phyloP scores from a whole-genome alignment of 2,329 filamentous ascomycete species.

The Penicillium sp. region DNA sequence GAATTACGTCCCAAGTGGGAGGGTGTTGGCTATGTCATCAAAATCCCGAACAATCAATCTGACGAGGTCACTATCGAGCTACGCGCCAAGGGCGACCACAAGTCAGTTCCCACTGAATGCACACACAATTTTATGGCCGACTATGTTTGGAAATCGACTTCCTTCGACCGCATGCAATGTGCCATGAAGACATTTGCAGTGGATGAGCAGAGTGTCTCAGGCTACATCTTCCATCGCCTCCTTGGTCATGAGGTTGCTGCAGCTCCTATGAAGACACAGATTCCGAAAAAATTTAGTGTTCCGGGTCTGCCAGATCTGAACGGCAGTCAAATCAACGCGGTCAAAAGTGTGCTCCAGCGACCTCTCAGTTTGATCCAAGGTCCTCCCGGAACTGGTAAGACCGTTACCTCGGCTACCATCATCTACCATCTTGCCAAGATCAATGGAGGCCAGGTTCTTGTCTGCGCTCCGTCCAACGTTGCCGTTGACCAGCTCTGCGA shows the following conservation, averaged over 20 bases:
- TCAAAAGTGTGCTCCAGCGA: slow-evolving; percentile 91
- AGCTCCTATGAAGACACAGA: slow-evolving; percentile 89
- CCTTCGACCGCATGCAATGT: slow-evolving; percentile 97
- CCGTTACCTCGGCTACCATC: slow-evolving; percentile 95
- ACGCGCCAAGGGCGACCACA: slow-evolving; percentile 91
- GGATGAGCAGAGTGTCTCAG: slow-evolving; percentile 96
- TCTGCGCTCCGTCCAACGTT: slow-evolving; percentile 97
- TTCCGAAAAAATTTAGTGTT: slow-evolving; percentile 96
- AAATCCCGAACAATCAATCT: slow-evolving; percentile 98
- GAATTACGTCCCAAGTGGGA: slow-evolving; percentile 92
- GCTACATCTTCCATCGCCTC: slow-evolving; percentile 97
- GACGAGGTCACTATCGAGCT: slow-evolving; percentile 96
- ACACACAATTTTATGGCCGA: slow-evolving; percentile 98
- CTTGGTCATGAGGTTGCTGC: slow-evolving; percentile 93
- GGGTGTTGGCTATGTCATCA: slow-evolving; percentile 97
- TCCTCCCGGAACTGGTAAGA: slow-evolving; percentile 95
- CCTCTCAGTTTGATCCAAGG: slow-evolving; percentile 95
- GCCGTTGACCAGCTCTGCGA: slow-evolving; percentile 98
- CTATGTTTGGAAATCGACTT: slow-evolving; percentile 99
- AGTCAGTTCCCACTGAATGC: slow-evolving; percentile 91
- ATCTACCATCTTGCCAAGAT: slow-evolving; percentile 97
- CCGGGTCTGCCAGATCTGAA: slow-evolving; percentile 94
- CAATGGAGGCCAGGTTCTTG: slow-evolving; percentile 89
- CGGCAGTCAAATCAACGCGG: slow-evolving; percentile 90
- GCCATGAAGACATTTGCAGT: slow-evolving; percentile 99